These are phyloP conservation scores for Xanthoceras sorbifolium DNA, from an alignment of 345 rosid species.

Conservation along the genomic window DNA sequence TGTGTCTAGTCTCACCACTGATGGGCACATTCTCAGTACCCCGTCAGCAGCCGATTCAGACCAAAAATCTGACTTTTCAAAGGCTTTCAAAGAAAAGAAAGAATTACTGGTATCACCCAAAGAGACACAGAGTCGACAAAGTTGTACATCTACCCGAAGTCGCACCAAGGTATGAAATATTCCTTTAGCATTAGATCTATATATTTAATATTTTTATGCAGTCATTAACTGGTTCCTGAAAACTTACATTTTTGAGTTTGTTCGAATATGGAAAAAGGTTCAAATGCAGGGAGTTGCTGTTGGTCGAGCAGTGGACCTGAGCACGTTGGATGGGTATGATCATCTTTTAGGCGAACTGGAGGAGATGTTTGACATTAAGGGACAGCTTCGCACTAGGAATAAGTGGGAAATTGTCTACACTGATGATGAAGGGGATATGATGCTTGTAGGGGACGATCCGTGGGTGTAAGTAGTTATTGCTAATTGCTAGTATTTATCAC, in stretches of 20 bases:
- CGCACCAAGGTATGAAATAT: slow-evolving; percentile 62
- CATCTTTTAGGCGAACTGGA: slow-evolving; percentile 78
- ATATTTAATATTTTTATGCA: background rate
- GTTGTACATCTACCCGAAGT: slow-evolving; percentile 55
- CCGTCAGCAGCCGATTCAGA: slow-evolving; percentile 48
- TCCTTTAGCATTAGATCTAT: background rate
- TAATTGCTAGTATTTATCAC: background rate
- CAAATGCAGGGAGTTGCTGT: slow-evolving; percentile 91
- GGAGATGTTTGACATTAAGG: slow-evolving; percentile 75
- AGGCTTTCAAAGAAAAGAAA: slow-evolving; percentile 52
- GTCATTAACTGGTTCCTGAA: slow-evolving; percentile 9
- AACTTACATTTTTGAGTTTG: background rate
- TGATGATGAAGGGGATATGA: slow-evolving; percentile 93
- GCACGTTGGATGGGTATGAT: slow-evolving; percentile 57
- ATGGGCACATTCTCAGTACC: slow-evolving; percentile 30
- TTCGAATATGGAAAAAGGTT: slow-evolving; percentile 48
- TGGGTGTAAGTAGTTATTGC: slow-evolving; percentile 86
- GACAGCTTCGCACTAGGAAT: slow-evolving; percentile 56
- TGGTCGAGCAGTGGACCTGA: slow-evolving; percentile 90
- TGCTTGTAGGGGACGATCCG: slow-evolving; percentile 96
- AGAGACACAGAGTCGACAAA: slow-evolving; percentile 69
- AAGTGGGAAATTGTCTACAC: slow-evolving; percentile 89
- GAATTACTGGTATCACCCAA: slow-evolving; percentile 52
- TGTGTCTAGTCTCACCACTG: slow-evolving; percentile 36
- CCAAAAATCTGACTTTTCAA: slow-evolving; percentile 52